Conservation (phyloP, 2,329 filamentous ascomycete species). For the Penicillium verrucosum region DNA sequence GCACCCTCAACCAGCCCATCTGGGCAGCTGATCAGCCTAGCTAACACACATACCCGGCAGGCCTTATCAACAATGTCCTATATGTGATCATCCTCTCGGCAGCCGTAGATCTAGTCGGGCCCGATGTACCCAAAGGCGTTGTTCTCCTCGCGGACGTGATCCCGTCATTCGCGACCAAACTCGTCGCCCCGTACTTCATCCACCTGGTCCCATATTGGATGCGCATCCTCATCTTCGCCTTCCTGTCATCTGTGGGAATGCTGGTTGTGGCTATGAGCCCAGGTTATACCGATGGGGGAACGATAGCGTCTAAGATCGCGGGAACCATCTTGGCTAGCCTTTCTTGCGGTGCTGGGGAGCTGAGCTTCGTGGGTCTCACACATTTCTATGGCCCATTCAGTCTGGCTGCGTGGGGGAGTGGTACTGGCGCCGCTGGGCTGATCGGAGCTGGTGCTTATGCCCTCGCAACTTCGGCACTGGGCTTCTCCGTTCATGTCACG, state of each 20-base stretch:
- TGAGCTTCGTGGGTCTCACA: constrained; percentile 86
- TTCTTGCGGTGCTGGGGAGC: constrained; percentile 80
- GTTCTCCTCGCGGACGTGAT: constrained; percentile 91
- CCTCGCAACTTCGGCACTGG: constrained; percentile 74
- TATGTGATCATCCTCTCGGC: constrained; percentile 96
- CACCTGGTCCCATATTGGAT: constrained; percentile 76
- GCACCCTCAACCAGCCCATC: constrained; percentile 15
- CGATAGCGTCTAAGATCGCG: constrained; percentile 71
- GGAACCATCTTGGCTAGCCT: constrained; percentile 84
- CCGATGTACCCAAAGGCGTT: constrained; percentile 78
- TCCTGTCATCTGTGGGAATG: constrained; percentile 80
- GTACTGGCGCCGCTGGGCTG: constrained; percentile 84
- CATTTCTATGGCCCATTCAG: constrained; percentile 89
- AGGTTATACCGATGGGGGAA: constrained; percentile 50
- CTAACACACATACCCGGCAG: constrained; percentile 45
- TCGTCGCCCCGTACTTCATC: constrained; percentile 90
- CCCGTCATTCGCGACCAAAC: constrained; percentile 83
- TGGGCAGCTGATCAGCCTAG: not conserved
- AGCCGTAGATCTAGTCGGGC: constrained; percentile 90
- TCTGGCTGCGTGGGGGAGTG: constrained; percentile 86
- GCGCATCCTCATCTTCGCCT: constrained; percentile 71
- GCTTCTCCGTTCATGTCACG: constrained; percentile 69
- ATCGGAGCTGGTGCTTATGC: constrained; percentile 87
- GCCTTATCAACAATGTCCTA: constrained; percentile 93
- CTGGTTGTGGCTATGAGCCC: constrained; percentile 80